Evolutionary conservation across 192 early-diverging fungal species (phyloP), one percentile per base, ranked within the genome.

Genomic region (Coemansia sp.): DNA sequence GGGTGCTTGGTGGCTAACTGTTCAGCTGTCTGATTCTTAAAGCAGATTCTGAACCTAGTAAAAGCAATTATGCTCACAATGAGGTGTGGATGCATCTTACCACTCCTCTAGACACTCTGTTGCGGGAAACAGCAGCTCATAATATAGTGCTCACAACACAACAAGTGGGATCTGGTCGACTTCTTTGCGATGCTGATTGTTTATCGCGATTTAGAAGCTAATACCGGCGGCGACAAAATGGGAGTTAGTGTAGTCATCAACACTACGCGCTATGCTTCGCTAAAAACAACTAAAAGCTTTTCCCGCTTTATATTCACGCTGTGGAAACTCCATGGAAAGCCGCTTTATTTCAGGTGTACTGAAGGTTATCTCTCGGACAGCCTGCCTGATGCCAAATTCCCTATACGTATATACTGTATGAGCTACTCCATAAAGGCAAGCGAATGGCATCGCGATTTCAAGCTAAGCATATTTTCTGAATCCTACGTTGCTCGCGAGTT

Each of bases 331-430:
- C 36, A 36, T 13, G 33, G 33, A 14, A 33, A 12, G 8, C 0
- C 49, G 28, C 33, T 50, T 28, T 36, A 50, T 16, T 50, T 50
- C 18, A 50, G 35, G 49, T 28, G 49, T 15, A 16, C 36, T 15
- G 49, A 50, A 33, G 49, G 35, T 30, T 50, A 50, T 4, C 49
- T 50, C 15, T 20, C 35, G 2, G 49, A 50, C 31, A 50, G 33
- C 16, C 13, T 50, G 14, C 49, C 49, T 8, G 49, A 30, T 16
- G 49, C 36, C 15, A 11, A 19, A 11, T 50, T 15, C 30, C 21
- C 33, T 5, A 50, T n/a, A 14, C 49, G 49, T 30, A 50, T 50
- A 28, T 33, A 18, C 7, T 50, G 49, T 18, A 15, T 50, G 5
- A 50, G 35, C 49, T 50, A 50, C 30, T 50, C 49, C 6, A 16